These are phyloP conservation scores for Babesia caballi DNA, from an alignment of 169 alveolate species.

Conservation along the genomic window DNA sequence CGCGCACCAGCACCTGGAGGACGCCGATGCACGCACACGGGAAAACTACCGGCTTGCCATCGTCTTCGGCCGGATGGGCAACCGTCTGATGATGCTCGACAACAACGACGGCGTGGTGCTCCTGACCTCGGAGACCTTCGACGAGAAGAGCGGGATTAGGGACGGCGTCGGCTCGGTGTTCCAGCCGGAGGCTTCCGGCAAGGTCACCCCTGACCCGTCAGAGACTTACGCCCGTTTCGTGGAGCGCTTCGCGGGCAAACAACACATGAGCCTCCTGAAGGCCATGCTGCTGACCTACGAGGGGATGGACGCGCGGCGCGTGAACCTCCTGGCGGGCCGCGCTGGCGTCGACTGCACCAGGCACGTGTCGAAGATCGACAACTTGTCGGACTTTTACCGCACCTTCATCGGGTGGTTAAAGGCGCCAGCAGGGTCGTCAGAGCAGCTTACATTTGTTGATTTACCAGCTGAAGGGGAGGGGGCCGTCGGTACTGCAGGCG, in stretches of 20 bases:
- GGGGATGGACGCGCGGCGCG: constrained; percentile 29
- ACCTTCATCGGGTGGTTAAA: constrained; percentile 23
- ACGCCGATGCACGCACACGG: too few relatives aligned
- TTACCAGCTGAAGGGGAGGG: neutral
- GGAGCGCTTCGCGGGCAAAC: constrained; percentile 5
- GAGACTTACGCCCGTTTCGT: constrained; percentile 21
- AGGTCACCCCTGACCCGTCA: constrained; percentile 28
- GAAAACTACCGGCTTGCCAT: constrained; percentile 23
- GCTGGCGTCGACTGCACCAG: constrained; percentile 16
- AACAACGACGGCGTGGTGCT: constrained; percentile 24
- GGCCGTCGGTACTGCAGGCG: neutral
- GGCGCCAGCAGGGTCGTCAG: neutral
- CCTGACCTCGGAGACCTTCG: constrained; percentile 20
- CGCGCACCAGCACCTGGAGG: neutral
- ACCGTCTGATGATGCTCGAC: constrained; percentile 33
- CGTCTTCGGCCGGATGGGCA: neutral
- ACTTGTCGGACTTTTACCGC: constrained; percentile 24
- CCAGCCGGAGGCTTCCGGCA: neutral
- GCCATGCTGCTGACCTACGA: constrained; percentile 47
- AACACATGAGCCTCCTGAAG: constrained; percentile 49
- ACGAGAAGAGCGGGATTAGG: constrained; percentile 28
- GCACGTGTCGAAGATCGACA: constrained; percentile 36
- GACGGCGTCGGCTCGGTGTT: constrained; percentile 49
- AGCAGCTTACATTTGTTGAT: neutral
- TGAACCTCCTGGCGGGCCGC: constrained; percentile 10